Evolutionary conservation across 2,329 filamentous ascomycete species (phyloP), one percentile per base, ranked within the genome.

Genomic region (Nemania sp.): DNA sequence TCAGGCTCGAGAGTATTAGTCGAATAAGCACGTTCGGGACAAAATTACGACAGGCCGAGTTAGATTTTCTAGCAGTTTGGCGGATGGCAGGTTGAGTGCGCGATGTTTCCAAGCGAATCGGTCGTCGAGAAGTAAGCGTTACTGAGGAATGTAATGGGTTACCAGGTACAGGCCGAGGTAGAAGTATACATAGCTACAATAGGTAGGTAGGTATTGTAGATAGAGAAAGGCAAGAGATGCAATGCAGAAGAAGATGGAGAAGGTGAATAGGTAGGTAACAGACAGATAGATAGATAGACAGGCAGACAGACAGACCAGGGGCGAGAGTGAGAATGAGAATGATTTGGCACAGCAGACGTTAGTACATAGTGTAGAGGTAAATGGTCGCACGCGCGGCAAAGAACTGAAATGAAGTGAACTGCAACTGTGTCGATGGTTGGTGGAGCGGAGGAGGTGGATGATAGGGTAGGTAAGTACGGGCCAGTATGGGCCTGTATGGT

Each of bases 401-500:
- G 20, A 49, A 61, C 27, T 47, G 58, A 58, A 38, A 67, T 51
- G 61, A 62, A 27, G 65, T 53, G 43, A 65, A 54, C 62, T 57
- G 66, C 60, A 54, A 49, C 32, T 64, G 61, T 32, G 32, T 49
- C 26, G 29, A 62, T 55, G 56, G 61, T 64, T 67, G 61, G 55
- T 45, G 38, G 53, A 61, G 60, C 54, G 60, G 60, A 67, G 60
- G 65, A 67, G n/a, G 45, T 43, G 62, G 62, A 53, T 27, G 54
- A 57, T 63, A 53, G 24, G 26, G 32, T 55, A 35, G 13, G 26
- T 41, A 62, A 24, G 8, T n/a, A 41, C 13, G 29, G n/a, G n/a
- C n/a, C n/a, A n/a, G n/a, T n/a, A n/a, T n/a, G n/a, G n/a, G n/a
- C n/a, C n/a, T n/a, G n/a, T n/a, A n/a, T n/a, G n/a, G 38, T n/a